Evolutionary conservation across 2,329 filamentous ascomycete species (phyloP), one percentile per base, ranked within the genome.

Genomic region (Zymoseptoria tritici): DNA sequence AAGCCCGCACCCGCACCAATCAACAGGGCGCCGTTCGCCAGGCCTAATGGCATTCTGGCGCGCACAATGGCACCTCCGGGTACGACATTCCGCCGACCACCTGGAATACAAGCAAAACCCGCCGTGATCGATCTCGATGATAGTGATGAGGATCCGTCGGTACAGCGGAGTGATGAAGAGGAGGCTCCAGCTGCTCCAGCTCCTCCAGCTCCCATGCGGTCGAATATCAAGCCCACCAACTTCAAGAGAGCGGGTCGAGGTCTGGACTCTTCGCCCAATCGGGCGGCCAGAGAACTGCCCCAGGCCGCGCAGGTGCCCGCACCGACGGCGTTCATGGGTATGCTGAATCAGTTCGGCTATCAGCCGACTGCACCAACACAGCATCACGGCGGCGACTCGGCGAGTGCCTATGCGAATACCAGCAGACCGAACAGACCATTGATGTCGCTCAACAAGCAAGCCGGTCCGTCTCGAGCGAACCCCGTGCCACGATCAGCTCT

Each of bases 1-100:
- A 72, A 71, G 20, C 58, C 63, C 13, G 57, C 57, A 49, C 65
- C 66, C 21, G 36, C 63, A 31, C 64, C 68, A 7, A 62, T 64
- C 8, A 57, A 70, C 58, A 62, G 55, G 57, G 59, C 65, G 67
- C 60, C 64, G 52, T 62, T 65, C 50, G 55, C 61, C 58, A 52
- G 67, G 70, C 67, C 67, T 70, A 66, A 71, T 72, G 68, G 78
- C 42, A 73, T 79, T 31, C 69, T 87, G 51, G 83, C 81, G 21
- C 85, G 79, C 62, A 76, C 84, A 52, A 88, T 95, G 78, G 89
- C 90, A 42, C 89, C 91, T 26, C 82, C 85, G 52, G 89, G 91
- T 6, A 95, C 91, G 0, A 74, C 80, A 9, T 93, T 89, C 68
- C 82, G 83, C 64, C 72, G 74, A 21, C 76, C 80, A 9, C 50